phyloP scores from a whole-genome alignment of 140 eudicot species.

The Senecio squalidus region DNA sequence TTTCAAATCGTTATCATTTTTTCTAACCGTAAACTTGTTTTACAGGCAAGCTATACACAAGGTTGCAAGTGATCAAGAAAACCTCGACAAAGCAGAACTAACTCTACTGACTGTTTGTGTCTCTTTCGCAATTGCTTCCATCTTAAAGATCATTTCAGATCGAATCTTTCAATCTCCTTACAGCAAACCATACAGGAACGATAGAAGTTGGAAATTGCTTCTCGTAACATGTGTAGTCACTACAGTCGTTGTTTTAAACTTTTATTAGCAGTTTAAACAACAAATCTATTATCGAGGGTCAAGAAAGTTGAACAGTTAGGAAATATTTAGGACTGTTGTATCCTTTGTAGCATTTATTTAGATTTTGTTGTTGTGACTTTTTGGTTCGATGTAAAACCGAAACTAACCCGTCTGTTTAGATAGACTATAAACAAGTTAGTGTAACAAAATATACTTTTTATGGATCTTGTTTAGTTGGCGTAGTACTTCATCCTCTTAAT shows the following conservation, averaged over 20 bases:
- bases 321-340: conserved; percentile 12
- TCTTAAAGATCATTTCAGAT: conserved; percentile 46
- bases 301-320: background rate
- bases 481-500: too few species aligned
- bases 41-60: conserved; percentile 66
- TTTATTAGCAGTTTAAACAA: conserved; percentile 3
- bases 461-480: too few species aligned
- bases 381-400: background rate
- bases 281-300: background rate
- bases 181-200: conserved; percentile 15
- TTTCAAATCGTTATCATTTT: background rate
- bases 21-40: background rate
- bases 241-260: conserved; percentile 40
- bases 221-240: conserved; percentile 58
- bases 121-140: conserved; percentile 45
- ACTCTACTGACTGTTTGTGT: conserved; percentile 51
- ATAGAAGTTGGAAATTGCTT: too few species aligned
- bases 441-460: too few species aligned
- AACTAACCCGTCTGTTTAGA: background rate
- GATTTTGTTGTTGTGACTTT: background rate
- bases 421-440: background rate
- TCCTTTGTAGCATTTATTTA: conserved; percentile 13
- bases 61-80: conserved; percentile 56
- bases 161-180: conserved; percentile 28
- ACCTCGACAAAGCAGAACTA: conserved; percentile 64